These are phyloP conservation scores for Solanum ossicruentum DNA, from an alignment of 257 asterid species.

Conservation along the genomic window DNA sequence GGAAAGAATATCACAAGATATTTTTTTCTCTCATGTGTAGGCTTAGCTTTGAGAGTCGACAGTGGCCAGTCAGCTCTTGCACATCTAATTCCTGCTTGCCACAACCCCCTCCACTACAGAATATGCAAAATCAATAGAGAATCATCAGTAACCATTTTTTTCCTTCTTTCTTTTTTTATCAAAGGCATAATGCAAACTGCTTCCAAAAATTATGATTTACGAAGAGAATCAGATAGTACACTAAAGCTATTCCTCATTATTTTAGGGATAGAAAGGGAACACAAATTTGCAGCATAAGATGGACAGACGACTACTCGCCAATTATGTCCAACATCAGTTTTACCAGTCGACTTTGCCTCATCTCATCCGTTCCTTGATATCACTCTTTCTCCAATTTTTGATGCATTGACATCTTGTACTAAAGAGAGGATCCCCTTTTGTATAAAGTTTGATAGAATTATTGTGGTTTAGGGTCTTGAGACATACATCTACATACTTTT, in stretches of 20 bases:
- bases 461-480: neutral
- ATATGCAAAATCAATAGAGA: conserved; percentile 5
- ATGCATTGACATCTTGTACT: neutral
- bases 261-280: neutral
- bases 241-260: neutral
- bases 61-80: conserved; percentile 93
- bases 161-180: neutral
- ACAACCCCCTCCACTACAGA: conserved; percentile 89
- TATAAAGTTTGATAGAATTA: neutral
- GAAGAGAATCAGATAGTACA: neutral
- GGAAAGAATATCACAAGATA: conserved; percentile 94
- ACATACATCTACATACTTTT: neutral
- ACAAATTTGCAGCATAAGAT: neutral
- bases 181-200: neutral
- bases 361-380: neutral
- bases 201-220: neutral
- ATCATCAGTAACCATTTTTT: conserved; percentile 1
- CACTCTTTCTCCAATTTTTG: neutral
- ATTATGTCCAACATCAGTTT: neutral
- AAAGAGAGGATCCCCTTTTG: neutral
- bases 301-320: neutral
- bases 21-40: conserved; percentile 87
- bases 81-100: conserved; percentile 98
- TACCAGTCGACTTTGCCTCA: neutral
- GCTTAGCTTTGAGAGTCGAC: conserved; percentile 82